Evolutionary conservation across 1,284 basidiomycete species (phyloP).

Genomic region (Sphagnurus paluster): DNA sequence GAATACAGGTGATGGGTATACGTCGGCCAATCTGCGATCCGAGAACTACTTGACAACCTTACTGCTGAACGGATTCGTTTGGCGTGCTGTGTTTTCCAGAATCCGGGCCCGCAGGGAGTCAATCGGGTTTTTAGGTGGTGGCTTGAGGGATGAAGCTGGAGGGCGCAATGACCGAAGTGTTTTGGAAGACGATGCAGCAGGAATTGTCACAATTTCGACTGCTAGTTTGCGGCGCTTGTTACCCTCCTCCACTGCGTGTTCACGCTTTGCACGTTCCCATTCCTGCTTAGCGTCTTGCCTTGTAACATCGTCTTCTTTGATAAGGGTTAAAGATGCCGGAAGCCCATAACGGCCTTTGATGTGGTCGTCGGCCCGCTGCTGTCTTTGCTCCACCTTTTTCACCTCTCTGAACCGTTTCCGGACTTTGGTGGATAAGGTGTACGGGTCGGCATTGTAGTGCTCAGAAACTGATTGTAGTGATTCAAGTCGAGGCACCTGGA

Average conservation of each 20-base stretch:
- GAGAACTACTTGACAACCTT: background rate
- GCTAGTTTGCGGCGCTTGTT: slow-evolving; percentile 51
- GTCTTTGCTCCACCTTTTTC: slow-evolving; percentile 75
- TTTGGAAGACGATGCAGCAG: slow-evolving; percentile 20
- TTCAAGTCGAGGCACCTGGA: slow-evolving; percentile 76
- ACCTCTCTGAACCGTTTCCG: slow-evolving; percentile 83
- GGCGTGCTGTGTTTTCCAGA: slow-evolving; percentile 53
- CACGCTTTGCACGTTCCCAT: slow-evolving; percentile 54
- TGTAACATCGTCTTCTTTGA: slow-evolving; percentile 58
- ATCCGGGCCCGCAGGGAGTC: slow-evolving; percentile 54
- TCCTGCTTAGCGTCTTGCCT: slow-evolving; percentile 59
- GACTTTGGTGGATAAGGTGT: slow-evolving; percentile 69
- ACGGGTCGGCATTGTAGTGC: slow-evolving; percentile 82
- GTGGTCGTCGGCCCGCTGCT: slow-evolving; percentile 64
- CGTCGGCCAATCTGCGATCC: background rate
- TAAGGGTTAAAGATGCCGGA: slow-evolving; percentile 58
- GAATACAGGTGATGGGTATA: background rate
- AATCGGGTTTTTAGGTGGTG: slow-evolving; percentile 31
- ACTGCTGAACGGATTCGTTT: slow-evolving; percentile 26
- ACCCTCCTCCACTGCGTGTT: slow-evolving; percentile 39
- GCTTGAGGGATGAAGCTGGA: slow-evolving; percentile 13
- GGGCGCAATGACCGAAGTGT: slow-evolving; percentile 12
- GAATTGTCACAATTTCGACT: slow-evolving; percentile 32
- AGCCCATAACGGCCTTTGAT: slow-evolving; percentile 77
- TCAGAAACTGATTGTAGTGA: slow-evolving; percentile 75